These are phyloP conservation scores for Fraxinus ornus DNA, from an alignment of 305 asterid species.

Conservation along the genomic window DNA sequence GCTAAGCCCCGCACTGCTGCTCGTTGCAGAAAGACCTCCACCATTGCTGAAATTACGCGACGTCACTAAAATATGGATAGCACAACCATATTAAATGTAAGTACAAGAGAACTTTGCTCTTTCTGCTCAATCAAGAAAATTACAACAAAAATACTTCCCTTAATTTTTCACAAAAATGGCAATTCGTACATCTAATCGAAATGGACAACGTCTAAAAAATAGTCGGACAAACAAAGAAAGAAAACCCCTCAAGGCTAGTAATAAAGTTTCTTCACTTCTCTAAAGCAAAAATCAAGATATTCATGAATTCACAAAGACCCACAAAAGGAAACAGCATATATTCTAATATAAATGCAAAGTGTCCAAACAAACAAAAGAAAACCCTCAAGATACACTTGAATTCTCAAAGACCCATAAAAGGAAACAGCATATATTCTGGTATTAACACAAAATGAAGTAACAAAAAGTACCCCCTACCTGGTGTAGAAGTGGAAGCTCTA, in stretches of 20 bases:
- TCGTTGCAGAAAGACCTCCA: constrained; percentile 47
- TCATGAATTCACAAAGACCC: background rate
- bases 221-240: background rate
- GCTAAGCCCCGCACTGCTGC: constrained; percentile 67
- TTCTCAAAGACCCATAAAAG: background rate
- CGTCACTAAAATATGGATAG: background rate
- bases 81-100: background rate
- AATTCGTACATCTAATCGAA: background rate
- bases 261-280: background rate
- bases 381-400: background rate
- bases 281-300: constrained; percentile 2
- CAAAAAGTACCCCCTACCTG: constrained; percentile 35
- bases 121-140: background rate
- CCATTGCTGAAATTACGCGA: constrained; percentile 43
- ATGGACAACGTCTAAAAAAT: background rate
- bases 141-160: background rate
- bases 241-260: constrained; percentile 1
- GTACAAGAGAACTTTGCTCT: background rate
- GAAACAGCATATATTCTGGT: constrained; percentile 3
- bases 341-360: background rate
- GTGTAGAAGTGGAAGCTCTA: constrained; percentile 45
- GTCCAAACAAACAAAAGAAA: background rate
- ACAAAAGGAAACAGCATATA: constrained; percentile 2
- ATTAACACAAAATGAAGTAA: constrained; percentile 9
- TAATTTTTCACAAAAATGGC: background rate